These are phyloP conservation scores for Monoraphidium neglectum DNA, from an alignment of 139 green algal genomes.

Conservation along the genomic window DNA sequence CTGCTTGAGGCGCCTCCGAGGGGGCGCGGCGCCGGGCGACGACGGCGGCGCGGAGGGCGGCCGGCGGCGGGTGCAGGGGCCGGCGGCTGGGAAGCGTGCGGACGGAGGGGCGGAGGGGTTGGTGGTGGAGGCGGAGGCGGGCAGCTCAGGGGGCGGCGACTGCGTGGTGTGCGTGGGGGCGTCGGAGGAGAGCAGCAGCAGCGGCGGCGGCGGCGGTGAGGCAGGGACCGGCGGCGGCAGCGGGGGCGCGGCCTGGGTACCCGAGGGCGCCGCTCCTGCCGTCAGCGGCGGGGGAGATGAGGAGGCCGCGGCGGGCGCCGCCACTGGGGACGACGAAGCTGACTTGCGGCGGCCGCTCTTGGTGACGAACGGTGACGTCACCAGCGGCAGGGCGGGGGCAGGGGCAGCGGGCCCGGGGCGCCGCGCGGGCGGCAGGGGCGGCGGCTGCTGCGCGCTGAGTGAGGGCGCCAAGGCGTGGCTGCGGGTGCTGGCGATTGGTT, in stretches of 20 bases:
- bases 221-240: background rate
- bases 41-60: background rate
- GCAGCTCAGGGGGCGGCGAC: background rate
- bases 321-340: background rate
- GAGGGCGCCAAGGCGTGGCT: background rate
- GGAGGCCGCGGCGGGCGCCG: background rate
- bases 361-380: background rate
- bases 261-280: too few species aligned
- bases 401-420: too few species aligned
- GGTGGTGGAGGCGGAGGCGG: background rate
- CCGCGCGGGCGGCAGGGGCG: too few species aligned
- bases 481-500: background rate
- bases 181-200: background rate
- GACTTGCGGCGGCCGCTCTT: slow-evolving; percentile 1
- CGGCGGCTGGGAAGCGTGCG: background rate
- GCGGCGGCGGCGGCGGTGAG: background rate
- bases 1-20: too few species aligned
- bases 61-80: background rate
- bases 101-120: background rate
- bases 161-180: background rate
- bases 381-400: background rate
- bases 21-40: background rate
- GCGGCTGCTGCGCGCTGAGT: background rate
- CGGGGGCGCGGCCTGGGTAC: background rate
- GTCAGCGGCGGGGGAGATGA: too few species aligned